phyloP scores from a whole-genome alignment of 139 green algal species.

The Gonium pectorale region DNA sequence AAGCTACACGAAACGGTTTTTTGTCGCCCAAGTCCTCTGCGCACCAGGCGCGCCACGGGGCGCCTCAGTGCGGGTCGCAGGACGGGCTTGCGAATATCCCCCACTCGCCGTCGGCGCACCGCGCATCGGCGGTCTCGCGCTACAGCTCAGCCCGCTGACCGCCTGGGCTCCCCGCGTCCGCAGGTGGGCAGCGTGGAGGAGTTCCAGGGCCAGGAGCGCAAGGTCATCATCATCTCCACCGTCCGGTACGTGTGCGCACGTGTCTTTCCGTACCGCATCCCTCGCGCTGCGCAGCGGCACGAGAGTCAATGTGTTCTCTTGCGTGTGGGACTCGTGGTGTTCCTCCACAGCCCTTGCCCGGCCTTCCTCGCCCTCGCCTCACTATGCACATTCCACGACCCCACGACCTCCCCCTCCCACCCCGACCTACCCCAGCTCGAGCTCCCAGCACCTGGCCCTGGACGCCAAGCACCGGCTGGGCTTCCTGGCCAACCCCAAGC shows the following conservation, averaged over 20 bases:
- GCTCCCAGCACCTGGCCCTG: conserved; percentile 6
- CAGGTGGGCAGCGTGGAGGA: conserved; percentile 88
- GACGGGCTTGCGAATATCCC: no score
- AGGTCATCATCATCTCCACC: conserved; percentile 89
- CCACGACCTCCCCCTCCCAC: not conserved
- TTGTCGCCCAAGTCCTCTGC: no score
- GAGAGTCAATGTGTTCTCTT: no score
- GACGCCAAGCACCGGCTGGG: conserved; percentile 62
- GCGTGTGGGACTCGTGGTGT: not conserved
- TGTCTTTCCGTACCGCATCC: no score
- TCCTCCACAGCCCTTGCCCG: not conserved
- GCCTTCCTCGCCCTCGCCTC: not conserved
- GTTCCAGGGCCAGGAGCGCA: conserved; percentile 85
- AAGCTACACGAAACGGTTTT: no score
- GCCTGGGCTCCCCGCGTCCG: not conserved
- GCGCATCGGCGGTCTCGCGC: no score
- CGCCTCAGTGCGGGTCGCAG: no score
- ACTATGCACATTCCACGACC: not conserved
- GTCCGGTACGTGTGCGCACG: conserved; percentile 58
- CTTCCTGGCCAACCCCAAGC: conserved; percentile 85
- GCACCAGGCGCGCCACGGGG: no score
- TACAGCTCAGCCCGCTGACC: no score
- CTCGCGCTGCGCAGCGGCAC: no score
- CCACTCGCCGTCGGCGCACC: no score
- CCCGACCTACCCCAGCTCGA: not conserved